These are phyloP conservation scores for Pseudevernia furfuracea DNA, from an alignment of 495 filamentous ascomycete genomes.

Conservation along the genomic window DNA sequence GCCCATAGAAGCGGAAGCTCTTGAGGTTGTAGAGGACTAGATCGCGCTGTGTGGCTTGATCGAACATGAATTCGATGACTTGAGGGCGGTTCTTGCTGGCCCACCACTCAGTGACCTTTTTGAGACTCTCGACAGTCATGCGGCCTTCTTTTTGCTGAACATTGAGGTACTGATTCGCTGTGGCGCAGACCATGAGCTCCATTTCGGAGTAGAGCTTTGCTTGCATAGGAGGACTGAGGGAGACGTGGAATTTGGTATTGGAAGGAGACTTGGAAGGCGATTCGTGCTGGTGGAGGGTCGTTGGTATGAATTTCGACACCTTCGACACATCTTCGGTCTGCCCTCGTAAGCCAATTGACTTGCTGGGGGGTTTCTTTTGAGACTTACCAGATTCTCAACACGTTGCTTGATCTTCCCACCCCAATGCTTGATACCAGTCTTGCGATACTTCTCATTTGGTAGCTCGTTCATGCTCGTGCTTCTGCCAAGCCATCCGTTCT, in stretches of 20 bases:
- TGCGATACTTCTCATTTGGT: constrained; percentile 29
- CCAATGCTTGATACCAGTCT: constrained; percentile 34
- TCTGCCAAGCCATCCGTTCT: constrained; percentile 44
- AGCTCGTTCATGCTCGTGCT: constrained; percentile 30
- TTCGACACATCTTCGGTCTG: constrained; percentile 29
- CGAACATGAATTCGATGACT: constrained; percentile 51
- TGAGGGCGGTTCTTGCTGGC: constrained; percentile 43
- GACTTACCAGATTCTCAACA: constrained; percentile 39
- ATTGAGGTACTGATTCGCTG: constrained; percentile 46
- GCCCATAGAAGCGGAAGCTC: constrained; percentile 43
- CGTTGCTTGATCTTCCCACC: constrained; percentile 43
- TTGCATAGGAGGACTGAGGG: constrained; percentile 39
- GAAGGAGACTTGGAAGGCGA: constrained; percentile 20
- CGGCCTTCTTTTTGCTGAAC: constrained; percentile 39
- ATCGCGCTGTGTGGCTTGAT: constrained; percentile 48
- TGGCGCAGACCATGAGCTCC: constrained; percentile 47
- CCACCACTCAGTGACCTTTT: constrained; percentile 41
- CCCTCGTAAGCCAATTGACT: not conserved
- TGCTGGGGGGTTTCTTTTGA: constrained; percentile 3
- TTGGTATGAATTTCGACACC: constrained; percentile 26
- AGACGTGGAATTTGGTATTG: constrained; percentile 35
- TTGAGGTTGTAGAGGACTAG: constrained; percentile 45
- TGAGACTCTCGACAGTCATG: constrained; percentile 41
- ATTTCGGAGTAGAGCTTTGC: constrained; percentile 47
- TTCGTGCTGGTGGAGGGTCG: constrained; percentile 14